Evolutionary conservation across 2,329 filamentous ascomycete species (phyloP), one percentile per base, ranked within the genome.

Genomic region (Fusarium domesticum): DNA sequence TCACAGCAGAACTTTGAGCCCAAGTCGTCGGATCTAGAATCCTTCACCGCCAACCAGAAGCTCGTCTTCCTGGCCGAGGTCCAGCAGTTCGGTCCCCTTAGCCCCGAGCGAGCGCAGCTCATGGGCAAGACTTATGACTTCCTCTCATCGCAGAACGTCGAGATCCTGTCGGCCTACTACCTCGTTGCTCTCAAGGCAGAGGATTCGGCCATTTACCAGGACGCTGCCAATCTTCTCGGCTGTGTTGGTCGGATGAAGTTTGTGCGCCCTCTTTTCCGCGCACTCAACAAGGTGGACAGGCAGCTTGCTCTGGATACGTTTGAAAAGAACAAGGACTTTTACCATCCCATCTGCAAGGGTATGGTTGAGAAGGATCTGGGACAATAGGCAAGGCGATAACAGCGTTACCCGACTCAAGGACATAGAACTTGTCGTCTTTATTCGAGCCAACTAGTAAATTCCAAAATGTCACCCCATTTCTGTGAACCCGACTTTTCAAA

Each of bases 211-310:
- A 80, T 86, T 30, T 89, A 92, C 59, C 64, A 80, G 47, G 84
- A 84, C 2, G 81, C 89, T 0, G 83, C 85, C 1, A 80, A 87
- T 46, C 73, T 96, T 43, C 73, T 97, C 31, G 87, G 88, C 23
- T 76, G 77, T 40, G 90, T 96, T 18, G 93, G 93, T 11, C 76
- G 93, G 45, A 97, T 98, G 93, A 97, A 97, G 78, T 97, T 92
- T 67, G 92, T 97, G 47, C 77, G 92, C 37, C 89, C 92, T 17
- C 70, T 97, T 61, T 96, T 85, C 71, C 78, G 85, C 49, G 78
- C 81, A 38, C 71, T 98, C 55, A 84, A 85, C 60, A 82, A 83
- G 64, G 80, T 87, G 31, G 85, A 96, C 69, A 74, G 81, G 36
- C 72, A 82, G 18, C 68, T 95, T 59, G 92, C 93, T 0, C 68